Evolutionary conservation across 176 grass and related monocot species (phyloP).

Genomic region (Luzula sylvatica): DNA sequence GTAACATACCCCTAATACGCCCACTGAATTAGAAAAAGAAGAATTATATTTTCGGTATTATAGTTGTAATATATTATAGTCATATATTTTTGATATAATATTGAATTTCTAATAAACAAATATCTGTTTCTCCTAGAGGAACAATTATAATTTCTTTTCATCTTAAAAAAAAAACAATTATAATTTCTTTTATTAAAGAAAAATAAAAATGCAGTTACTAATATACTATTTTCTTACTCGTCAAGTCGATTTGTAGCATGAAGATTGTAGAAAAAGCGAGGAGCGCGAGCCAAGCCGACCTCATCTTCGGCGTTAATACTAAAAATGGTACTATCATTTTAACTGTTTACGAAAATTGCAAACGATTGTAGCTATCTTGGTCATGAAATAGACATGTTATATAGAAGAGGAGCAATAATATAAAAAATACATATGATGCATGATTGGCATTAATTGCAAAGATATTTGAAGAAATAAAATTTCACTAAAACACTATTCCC

Average conservation of each 20-base stretch:
- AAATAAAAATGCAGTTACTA: neutral
- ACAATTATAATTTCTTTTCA: neutral
- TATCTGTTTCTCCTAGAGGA: neutral
- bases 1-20: conserved; percentile 16
- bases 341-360: too few species aligned
- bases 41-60: too few species aligned
- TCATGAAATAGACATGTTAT: too few species aligned
- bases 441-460: too few species aligned
- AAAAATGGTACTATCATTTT: too few species aligned
- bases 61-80: too few species aligned
- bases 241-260: neutral
- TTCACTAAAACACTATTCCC: too few species aligned
- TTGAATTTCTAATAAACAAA: neutral
- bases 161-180: neutral
- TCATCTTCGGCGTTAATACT: neutral
- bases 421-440: too few species aligned
- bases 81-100: neutral
- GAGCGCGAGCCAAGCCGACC: neutral
- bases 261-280: neutral
- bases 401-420: too few species aligned
- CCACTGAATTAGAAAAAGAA: conserved; percentile 6
- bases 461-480: too few species aligned
- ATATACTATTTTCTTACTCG: neutral
- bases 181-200: neutral
- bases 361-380: too few species aligned